Conservation (phyloP, 805 yeast genomes). For the Monosporozyma siamensis region DNA sequence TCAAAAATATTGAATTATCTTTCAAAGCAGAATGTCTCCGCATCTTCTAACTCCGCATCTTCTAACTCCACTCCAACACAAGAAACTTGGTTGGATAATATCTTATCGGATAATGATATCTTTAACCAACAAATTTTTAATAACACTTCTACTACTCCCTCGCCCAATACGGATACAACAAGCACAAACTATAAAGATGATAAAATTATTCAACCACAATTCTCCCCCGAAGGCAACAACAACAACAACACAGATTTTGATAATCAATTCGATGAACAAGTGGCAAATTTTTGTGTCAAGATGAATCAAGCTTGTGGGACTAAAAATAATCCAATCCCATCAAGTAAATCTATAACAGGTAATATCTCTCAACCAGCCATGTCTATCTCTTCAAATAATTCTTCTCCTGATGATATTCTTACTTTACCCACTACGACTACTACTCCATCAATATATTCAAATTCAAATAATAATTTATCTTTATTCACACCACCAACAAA, state of each 20-base stretch:
- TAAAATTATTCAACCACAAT: slow-evolving; percentile 4
- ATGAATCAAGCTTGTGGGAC: slow-evolving; percentile 80
- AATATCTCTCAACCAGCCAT: no score
- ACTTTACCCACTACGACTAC: no score
- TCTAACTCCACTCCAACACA: no score
- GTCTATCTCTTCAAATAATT: neutral
- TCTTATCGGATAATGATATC: slow-evolving; percentile 15
- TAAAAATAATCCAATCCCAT: slow-evolving; percentile 56
- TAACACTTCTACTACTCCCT: neutral
- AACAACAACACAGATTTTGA: slow-evolving; percentile 30
- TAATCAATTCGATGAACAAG: slow-evolving; percentile 55
- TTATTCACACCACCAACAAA: slow-evolving; percentile 4
- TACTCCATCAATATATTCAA: slow-evolving; percentile 1
- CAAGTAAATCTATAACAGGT: slow-evolving; percentile 2
- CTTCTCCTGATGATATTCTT: no score
- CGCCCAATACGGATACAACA: slow-evolving; percentile 3
- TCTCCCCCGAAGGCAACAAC: neutral
- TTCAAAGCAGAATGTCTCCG: slow-evolving; percentile 8
- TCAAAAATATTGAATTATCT: slow-evolving; percentile 22
- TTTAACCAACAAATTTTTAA: slow-evolving; percentile 7
- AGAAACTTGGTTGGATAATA: slow-evolving; percentile 11
- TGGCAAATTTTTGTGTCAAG: slow-evolving; percentile 65
- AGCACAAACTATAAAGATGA: slow-evolving; percentile 2
- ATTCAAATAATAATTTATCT: neutral
- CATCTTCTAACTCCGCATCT: no score